Evolutionary conservation across 2,329 filamentous ascomycete species (phyloP).

Genomic region (Fusarium paranaense): DNA sequence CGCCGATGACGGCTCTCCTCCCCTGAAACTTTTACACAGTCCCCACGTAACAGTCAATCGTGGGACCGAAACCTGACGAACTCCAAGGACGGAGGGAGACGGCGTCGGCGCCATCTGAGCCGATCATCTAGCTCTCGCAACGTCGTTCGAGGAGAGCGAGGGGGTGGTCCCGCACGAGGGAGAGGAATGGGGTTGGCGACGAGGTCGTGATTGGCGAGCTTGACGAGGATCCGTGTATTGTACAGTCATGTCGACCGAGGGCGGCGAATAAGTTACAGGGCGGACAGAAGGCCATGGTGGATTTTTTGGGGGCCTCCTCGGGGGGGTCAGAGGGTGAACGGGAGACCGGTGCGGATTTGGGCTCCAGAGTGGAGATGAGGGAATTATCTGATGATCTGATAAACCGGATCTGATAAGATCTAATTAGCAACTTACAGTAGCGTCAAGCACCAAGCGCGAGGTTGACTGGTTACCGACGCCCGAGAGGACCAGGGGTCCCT

Average conservation of each 20-base stretch:
- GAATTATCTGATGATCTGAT: constrained; percentile 69
- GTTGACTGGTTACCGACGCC: constrained; percentile 38
- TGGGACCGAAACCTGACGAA: constrained; percentile 21
- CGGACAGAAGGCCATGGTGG: constrained; percentile 3
- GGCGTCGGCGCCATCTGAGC: constrained; percentile 28
- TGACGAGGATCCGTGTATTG: neutral
- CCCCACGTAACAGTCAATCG: constrained; percentile 14
- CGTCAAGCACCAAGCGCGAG: constrained; percentile 32
- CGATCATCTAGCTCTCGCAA: constrained; percentile 30
- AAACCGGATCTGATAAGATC: constrained; percentile 60
- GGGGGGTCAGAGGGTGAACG: neutral
- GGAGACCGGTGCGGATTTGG: constrained; percentile 14
- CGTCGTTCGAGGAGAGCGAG: constrained; percentile 23
- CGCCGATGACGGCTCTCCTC: constrained; percentile 39
- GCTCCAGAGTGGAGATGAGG: constrained; percentile 51
- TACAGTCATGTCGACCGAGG: constrained; percentile 11
- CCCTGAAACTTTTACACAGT: constrained; percentile 20
- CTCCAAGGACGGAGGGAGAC: constrained; percentile 16
- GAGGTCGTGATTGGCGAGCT: constrained; percentile 27
- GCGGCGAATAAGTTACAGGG: constrained; percentile 10
- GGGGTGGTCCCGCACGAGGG: constrained; percentile 23
- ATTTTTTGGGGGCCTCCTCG: constrained; percentile 1
- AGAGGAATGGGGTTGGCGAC: constrained; percentile 6
- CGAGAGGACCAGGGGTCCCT: constrained; percentile 25
- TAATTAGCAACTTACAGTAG: constrained; percentile 40